A percentile compares a stretch with the other conserved stretches of the same genome.
These are phyloP conservation scores for Aureobasidium sp. DNA, from an alignment of 2,329 filamentous ascomycete species.

Conservation along the genomic window DNA sequence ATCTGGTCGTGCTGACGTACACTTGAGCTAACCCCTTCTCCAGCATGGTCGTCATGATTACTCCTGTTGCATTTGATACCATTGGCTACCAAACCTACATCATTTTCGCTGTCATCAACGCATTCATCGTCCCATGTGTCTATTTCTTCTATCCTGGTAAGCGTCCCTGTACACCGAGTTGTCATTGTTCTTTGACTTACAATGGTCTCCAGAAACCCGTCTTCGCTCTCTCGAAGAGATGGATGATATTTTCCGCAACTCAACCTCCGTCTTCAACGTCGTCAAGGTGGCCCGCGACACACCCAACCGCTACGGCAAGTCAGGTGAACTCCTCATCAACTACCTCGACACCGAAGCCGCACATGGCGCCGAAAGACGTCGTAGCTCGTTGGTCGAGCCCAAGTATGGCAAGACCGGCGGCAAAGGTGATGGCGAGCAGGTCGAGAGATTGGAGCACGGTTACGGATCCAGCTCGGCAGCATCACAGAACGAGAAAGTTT, in stretches of 20 bases:
- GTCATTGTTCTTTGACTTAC: slow-evolving; percentile 24
- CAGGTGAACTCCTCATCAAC: slow-evolving; percentile 47
- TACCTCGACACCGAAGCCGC: slow-evolving; percentile 35
- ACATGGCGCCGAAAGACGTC: not conserved
- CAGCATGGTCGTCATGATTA: slow-evolving; percentile 48
- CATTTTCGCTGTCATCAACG: slow-evolving; percentile 54
- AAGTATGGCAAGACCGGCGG: not conserved
- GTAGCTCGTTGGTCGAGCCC: slow-evolving; percentile 4
- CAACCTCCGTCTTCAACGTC: slow-evolving; percentile 36
- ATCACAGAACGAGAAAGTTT: not conserved
- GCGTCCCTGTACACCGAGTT: not conserved
- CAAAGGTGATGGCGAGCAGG: slow-evolving; percentile 13
- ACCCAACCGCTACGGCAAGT: slow-evolving; percentile 49
- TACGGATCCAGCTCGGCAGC: not conserved
- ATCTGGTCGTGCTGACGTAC: not conserved
- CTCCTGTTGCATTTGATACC: slow-evolving; percentile 47
- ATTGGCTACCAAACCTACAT: slow-evolving; percentile 52
- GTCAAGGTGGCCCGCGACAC: slow-evolving; percentile 43
- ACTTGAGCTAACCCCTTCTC: slow-evolving; percentile 15
- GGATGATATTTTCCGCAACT: slow-evolving; percentile 55
- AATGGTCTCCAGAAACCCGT: slow-evolving; percentile 42
- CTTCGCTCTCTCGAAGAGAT: slow-evolving; percentile 57
- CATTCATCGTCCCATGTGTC: slow-evolving; percentile 40
- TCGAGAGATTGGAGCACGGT: slow-evolving; percentile 1
- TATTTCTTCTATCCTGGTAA: slow-evolving; percentile 27